These are phyloP conservation scores for Boletus vermiculosoides DNA, from an alignment of 768 basidiomycete species.

Conservation along the genomic window DNA sequence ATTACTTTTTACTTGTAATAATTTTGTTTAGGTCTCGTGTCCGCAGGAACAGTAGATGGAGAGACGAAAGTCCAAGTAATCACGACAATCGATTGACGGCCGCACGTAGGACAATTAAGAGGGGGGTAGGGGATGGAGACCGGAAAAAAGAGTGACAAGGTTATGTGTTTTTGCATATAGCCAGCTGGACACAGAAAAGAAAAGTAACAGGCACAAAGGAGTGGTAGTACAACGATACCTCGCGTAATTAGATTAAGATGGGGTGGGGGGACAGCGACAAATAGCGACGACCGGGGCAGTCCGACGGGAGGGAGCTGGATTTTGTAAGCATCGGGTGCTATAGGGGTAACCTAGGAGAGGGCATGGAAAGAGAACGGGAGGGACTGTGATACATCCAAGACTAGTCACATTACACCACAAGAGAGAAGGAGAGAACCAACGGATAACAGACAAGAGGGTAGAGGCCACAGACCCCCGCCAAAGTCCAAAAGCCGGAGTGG, in stretches of 20 bases:
- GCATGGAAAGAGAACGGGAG: conserved; percentile 1
- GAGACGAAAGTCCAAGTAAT: neutral
- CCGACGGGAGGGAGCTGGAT: neutral
- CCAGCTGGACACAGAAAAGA: conserved; percentile 10
- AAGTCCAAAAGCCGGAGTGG: conserved; percentile 14
- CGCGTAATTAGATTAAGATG: conserved; percentile 13
- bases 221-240: conserved; percentile 27
- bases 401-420: conserved; percentile 11
- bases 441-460: conserved; percentile 9
- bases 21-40: neutral
- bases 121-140: neutral
- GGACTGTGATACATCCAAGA: conserved; percentile 17
- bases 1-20: conserved; percentile 4
- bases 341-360: conserved; percentile 6
- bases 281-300: conserved; percentile 1
- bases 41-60: neutral
- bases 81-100: neutral
- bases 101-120: neutral
- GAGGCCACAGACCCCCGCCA: conserved; percentile 11
- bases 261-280: conserved; percentile 4
- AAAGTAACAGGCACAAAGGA: conserved; percentile 18
- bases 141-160: conserved; percentile 8
- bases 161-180: conserved; percentile 14
- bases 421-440: conserved; percentile 12
- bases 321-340: conserved; percentile 17